A percentile compares a stretch with the other conserved stretches of the same genome.
phyloP scores from a whole-genome alignment of 768 basidiomycete species.

The Mycena vulgaris region DNA sequence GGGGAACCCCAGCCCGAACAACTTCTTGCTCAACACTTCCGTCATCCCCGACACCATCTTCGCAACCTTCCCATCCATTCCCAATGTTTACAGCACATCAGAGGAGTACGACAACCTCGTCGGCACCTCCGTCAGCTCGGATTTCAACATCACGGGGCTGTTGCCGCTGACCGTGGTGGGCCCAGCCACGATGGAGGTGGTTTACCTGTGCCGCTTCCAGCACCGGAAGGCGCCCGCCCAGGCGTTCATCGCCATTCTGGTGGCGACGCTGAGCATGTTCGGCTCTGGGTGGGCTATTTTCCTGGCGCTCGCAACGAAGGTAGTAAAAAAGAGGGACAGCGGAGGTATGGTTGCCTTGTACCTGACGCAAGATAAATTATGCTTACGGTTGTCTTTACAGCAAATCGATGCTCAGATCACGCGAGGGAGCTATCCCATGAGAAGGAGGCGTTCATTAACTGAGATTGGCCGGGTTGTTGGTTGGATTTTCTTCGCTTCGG shows the following conservation, averaged over 20 bases:
- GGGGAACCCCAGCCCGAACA: constrained; percentile 46
- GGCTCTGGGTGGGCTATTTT: background rate
- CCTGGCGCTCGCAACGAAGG: background rate
- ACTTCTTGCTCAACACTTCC: constrained; percentile 44
- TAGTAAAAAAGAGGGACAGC: constrained; percentile 3
- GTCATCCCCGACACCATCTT: constrained; percentile 5
- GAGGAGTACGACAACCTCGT: constrained; percentile 10
- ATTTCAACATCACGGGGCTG: constrained; percentile 9
- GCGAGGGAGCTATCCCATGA: background rate
- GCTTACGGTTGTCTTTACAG: background rate
- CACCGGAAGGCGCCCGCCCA: constrained; percentile 33
- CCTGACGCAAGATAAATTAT: background rate
- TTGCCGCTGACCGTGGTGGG: constrained; percentile 38
- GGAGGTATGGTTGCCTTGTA: background rate
- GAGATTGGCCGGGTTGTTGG: background rate
- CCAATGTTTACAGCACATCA: background rate
- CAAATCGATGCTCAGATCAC: constrained; percentile 7
- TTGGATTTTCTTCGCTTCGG: background rate
- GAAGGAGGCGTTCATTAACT: constrained; percentile 7
- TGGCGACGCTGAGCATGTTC: constrained; percentile 47
- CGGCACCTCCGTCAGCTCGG: background rate
- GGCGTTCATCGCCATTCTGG: constrained; percentile 42
- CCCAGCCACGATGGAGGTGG: constrained; percentile 40
- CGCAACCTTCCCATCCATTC: constrained; percentile 8
- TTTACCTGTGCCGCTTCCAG: constrained; percentile 44